Base-by-base conservation (phyloP, 495 filamentous ascomycete genomes). In the Penicillium maclennaniae region DNA sequence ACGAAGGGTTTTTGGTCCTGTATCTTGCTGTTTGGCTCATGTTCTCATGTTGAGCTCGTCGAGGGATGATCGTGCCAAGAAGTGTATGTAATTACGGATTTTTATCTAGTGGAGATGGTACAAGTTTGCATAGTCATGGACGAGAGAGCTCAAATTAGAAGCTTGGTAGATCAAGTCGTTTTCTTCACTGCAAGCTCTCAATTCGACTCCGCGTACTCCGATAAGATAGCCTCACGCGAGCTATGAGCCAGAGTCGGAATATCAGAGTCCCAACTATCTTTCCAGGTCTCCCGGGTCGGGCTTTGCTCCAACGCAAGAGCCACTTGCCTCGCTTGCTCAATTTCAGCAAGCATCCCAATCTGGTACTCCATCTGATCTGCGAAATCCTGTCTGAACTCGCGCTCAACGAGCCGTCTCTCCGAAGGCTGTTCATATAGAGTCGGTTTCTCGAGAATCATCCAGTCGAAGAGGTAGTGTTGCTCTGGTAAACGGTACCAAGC, bases 321-420 rank as follows among this genome's bases (percentile, higher is more conserved):
- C 10, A 14, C 31, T 12, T 14, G 8, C 5, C 3, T 34, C 38
- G 2, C 16, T n/a, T 6, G 9, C 7, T 41, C 9, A 7, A 16
- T 7, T 6, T 8, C 15, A 38, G 1, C 15, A 0, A 16, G 1
- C 46, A 7, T 26, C 7, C 16, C 21, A 5, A 36, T n/a, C 21
- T 27, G 25, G 5, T 25, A 25, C 36, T 39, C 4, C 1, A 40
- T 26, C 25, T 38, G 12, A 34, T 34, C 31, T 12, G 21, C 45
- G 25, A 23, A n/a, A 7, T 7, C 9, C 19, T 16, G 45, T 1
- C 71, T 67, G 34, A 71, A 74, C n/a, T 63, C 62, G 12, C 55
- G 56, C 8, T 63, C 59, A 7, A 69, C 65, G 1, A 73, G 60
- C 7, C 58, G 57, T 12, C 23, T 42, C 0, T 46, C 38, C 0